Conservation (phyloP, 352 stramenopile species). For the Globisporangium polare region DNA sequence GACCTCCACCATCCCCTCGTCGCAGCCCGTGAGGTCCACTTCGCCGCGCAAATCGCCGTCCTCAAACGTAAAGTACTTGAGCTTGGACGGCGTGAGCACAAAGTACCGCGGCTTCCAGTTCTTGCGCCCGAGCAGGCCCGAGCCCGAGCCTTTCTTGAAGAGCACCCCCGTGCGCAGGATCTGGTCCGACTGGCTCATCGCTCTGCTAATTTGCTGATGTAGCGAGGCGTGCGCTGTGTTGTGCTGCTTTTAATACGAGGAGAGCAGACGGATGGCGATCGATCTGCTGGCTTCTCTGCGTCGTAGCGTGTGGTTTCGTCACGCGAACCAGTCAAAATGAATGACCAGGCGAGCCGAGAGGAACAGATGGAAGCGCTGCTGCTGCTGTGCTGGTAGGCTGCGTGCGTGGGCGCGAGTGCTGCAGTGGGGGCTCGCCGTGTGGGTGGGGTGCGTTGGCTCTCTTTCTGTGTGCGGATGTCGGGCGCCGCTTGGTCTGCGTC, state of each 20-base stretch:
- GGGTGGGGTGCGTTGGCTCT: not conserved
- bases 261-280: not conserved
- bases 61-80: constrained; percentile 81
- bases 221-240: not conserved
- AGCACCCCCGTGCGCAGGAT: constrained; percentile 73
- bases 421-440: not conserved
- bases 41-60: constrained; percentile 72
- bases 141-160: constrained; percentile 77
- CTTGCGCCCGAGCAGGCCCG: constrained; percentile 58
- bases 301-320: not conserved
- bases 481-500: constrained; percentile 2
- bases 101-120: constrained; percentile 62
- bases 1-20: constrained; percentile 61
- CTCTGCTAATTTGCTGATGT: not conserved
- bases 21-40: constrained; percentile 60
- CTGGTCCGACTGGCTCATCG: constrained; percentile 37
- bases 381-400: not conserved
- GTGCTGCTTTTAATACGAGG: not conserved
- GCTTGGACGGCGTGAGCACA: constrained; percentile 42
- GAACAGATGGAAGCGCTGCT: not conserved
- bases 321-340: not conserved
- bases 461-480: not conserved
- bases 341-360: not conserved
- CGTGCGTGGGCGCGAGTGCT: not conserved
- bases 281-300: not conserved